Percentiles rank a stretch among this genome's conserved stretches.
These are phyloP conservation scores for Hortiboletus rubellus DNA, from an alignment of 1,284 basidiomycete genomes.

Conservation along the genomic window DNA sequence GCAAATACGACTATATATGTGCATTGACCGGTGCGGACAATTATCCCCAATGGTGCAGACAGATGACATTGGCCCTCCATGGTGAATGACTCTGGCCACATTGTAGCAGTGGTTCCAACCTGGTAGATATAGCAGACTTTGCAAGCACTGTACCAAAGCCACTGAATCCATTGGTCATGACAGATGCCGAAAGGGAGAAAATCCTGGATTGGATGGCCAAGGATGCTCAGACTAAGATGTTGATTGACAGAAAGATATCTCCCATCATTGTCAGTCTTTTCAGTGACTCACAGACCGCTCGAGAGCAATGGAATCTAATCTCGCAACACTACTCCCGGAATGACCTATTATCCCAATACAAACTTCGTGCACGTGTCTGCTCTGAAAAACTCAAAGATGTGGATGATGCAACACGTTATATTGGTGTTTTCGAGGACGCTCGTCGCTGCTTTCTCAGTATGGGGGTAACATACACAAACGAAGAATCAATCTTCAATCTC, in stretches of 20 bases:
- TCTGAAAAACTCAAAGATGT: constrained; percentile 2
- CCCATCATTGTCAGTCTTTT: accelerated
- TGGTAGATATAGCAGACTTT: accelerated
- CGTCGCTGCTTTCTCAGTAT: neutral
- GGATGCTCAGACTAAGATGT: neutral
- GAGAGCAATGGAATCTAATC: neutral
- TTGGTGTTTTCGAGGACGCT: neutral
- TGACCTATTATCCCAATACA: neutral
- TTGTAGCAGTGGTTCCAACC: neutral
- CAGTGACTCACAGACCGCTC: accelerated
- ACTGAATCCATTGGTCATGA: neutral
- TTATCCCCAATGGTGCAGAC: neutral
- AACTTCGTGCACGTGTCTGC: accelerated
- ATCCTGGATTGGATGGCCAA: neutral
- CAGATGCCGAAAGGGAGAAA: neutral
- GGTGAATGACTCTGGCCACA: neutral
- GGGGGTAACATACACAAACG: neutral
- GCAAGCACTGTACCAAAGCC: neutral
- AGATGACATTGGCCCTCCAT: neutral
- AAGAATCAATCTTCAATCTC: neutral
- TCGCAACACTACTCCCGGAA: neutral
- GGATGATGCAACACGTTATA: neutral
- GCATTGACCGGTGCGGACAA: neutral
- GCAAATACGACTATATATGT: constrained; percentile 5
- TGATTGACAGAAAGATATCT: neutral